phyloP scores from a whole-genome alignment of 1,284 basidiomycete species.

The Neolentinus lepideus region DNA sequence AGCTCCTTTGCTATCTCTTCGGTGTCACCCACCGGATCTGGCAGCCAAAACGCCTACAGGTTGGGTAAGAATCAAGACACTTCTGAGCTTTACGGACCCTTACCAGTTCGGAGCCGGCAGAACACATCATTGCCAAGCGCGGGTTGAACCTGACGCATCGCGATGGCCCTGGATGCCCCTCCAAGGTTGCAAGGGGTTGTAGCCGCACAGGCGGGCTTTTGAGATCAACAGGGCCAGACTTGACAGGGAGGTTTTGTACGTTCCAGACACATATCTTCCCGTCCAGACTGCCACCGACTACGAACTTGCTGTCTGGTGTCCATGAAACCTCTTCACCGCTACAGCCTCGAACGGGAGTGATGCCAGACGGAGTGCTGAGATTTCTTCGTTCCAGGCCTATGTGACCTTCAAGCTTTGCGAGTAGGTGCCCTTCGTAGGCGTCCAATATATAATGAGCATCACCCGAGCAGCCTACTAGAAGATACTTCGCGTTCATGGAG shows the following conservation, averaged over 20 bases:
- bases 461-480: conserved; percentile 90
- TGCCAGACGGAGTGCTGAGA: conserved; percentile 42
- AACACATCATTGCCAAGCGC: conserved; percentile 81
- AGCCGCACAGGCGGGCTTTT: conserved; percentile 44
- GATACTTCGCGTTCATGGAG: conserved; percentile 83
- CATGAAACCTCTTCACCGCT: conserved; percentile 90
- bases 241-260: conserved; percentile 47
- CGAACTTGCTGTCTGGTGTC: conserved; percentile 88
- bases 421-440: conserved; percentile 75
- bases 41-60: conserved; percentile 75
- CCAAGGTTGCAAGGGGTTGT: conserved; percentile 50
- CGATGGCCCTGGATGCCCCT: conserved; percentile 76
- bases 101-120: conserved; percentile 82
- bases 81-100: conserved; percentile 21
- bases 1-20: conserved; percentile 45
- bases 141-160: conserved; percentile 88
- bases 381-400: conserved; percentile 68
- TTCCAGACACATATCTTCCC: conserved; percentile 83
- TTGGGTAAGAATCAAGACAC: not conserved
- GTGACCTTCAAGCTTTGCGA: conserved; percentile 82
- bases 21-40: conserved; percentile 49
- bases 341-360: conserved; percentile 67
- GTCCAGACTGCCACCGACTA: conserved; percentile 78
- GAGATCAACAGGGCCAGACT: conserved; percentile 43
- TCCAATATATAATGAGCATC: conserved; percentile 92